Percentiles rank a stretch among this genome's conserved stretches.
Conservation (phyloP, 805 yeast species). For the Wickerhamomyces canadensis region DNA sequence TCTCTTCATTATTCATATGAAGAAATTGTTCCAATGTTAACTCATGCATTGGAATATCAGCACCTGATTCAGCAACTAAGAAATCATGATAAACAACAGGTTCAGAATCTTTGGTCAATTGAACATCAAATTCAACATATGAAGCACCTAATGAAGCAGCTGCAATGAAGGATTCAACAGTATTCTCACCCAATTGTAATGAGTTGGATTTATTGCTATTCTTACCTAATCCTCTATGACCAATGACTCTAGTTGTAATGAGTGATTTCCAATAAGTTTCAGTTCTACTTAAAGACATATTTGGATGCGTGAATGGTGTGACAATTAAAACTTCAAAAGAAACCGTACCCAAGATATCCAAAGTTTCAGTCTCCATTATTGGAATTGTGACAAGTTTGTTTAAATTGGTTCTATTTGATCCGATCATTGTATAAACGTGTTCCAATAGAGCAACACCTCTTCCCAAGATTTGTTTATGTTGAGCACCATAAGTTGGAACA, state of each 20-base stretch:
- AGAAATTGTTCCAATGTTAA: slow-evolving; percentile 86
- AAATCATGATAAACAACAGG: slow-evolving; percentile 97
- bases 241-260: slow-evolving; percentile 86
- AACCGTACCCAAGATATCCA: slow-evolving; percentile 73
- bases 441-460: slow-evolving; percentile 75
- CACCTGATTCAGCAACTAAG: slow-evolving; percentile 90
- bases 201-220: slow-evolving; percentile 67
- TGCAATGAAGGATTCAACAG: slow-evolving; percentile 90
- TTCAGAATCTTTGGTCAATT: slow-evolving; percentile 80
- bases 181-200: slow-evolving; percentile 90
- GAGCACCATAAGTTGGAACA: slow-evolving; percentile 77
- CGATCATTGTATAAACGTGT: slow-evolving; percentile 59
- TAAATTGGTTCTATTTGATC: slow-evolving; percentile 60
- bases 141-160: slow-evolving; percentile 96
- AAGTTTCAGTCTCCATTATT: slow-evolving; percentile 61
- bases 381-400: slow-evolving; percentile 67
- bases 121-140: slow-evolving; percentile 95
- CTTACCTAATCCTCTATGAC: slow-evolving; percentile 94
- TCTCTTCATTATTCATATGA: slow-evolving; percentile 32
- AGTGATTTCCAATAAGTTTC: slow-evolving; percentile 90
- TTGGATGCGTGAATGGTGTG: slow-evolving; percentile 66
- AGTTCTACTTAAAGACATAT: slow-evolving; percentile 56
- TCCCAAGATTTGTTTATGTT: slow-evolving; percentile 52
- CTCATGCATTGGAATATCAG: slow-evolving; percentile 93
- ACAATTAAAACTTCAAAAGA: slow-evolving; percentile 71